Percentiles rank a stretch among this genome's conserved stretches.
Evolutionary conservation across 208 protist species (phyloP).

Genomic region (Perkinsela sp.): DNA sequence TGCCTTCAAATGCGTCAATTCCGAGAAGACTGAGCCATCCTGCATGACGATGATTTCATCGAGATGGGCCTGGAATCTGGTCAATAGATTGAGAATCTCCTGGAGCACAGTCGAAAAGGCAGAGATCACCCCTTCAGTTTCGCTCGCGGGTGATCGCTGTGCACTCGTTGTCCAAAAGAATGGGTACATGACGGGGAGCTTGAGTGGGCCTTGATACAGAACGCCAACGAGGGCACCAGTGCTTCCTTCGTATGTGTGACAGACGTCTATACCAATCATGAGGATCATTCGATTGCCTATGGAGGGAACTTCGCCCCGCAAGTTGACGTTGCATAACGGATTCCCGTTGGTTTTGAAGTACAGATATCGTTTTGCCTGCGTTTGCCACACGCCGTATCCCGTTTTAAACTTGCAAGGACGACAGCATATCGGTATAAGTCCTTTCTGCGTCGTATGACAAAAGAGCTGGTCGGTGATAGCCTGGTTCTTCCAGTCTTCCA

Average conservation of each 20-base stretch:
- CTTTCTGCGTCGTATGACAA: not conserved
- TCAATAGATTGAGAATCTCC: not conserved
- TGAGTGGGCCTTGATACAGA: constrained; percentile 11
- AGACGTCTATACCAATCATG: constrained; percentile 40
- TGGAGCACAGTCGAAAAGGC: not conserved
- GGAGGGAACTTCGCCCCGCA: constrained; percentile 23
- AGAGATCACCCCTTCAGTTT: constrained; percentile 3
- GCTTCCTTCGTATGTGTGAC: constrained; percentile 32
- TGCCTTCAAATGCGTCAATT: constrained; percentile 20
- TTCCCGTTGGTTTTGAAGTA: constrained; percentile 5
- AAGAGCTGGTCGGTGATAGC: not conserved
- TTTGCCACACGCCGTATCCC: not conserved
- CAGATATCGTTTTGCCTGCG: not conserved
- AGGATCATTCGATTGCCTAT: constrained; percentile 18
- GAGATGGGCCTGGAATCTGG: constrained; percentile 13
- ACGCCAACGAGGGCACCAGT: constrained; percentile 34
- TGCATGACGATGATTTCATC: constrained; percentile 59
- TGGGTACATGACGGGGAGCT: constrained; percentile 21
- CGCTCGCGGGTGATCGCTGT: constrained; percentile 28
- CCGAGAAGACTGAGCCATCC: constrained; percentile 48
- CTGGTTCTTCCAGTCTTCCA: not conserved
- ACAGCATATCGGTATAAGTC: not conserved
- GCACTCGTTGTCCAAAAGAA: constrained; percentile 12
- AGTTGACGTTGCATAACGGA: constrained; percentile 25
- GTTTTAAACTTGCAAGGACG: not conserved